Evolutionary conservation across 371 early-diverging fungal genomes (phyloP), one percentile per base, ranked within the genome.

Genomic region (Paraphysoderma sedebokerense): DNA sequence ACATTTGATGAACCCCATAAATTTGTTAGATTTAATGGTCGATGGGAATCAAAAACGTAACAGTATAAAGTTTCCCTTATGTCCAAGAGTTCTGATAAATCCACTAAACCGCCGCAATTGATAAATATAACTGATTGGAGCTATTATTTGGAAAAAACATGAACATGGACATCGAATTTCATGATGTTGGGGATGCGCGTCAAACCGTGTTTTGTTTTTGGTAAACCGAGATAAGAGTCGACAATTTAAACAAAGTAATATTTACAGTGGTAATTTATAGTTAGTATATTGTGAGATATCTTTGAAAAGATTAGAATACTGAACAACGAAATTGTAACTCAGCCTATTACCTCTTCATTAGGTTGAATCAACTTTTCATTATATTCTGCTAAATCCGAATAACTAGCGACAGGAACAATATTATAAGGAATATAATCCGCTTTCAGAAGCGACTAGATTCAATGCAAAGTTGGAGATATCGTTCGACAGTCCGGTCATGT

Each of bases 81-180:
- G 33, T 30, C 19, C 38, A 87, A 67, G 8, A 74, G 57, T 22
- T 87, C 79, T 17, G 62, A 63, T 6, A 90, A 55, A 48, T 87
- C 83, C 30, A 84, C 65, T 24, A 72, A 51, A 2, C 78, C 90
- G 6, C 90, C 92, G 58, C 89, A 89, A 62, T 92, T 91, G 48
- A 93, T 66, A 61, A 88, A 66, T 28, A 92, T 61, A 26, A 90
- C 67, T 0, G 81, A 70, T 9, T 76, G 72, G 24, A 88, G 58
- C 78, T 85, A 15, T 8, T 42, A 12, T 17, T 23, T 38, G 17
- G 24, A 17, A 15, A 6, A 36, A 28, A 27, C 34, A 19, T 24
- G 8, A 13, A 24, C 30, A 20, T 28, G 41, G 40, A 31, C 3
- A 24, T 29, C 22, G 17, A 38, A 38, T 17, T 34, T 23, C 9